Base-by-base conservation (phyloP, 2,329 filamentous ascomycete genomes). In the Alternaria sp. region DNA sequence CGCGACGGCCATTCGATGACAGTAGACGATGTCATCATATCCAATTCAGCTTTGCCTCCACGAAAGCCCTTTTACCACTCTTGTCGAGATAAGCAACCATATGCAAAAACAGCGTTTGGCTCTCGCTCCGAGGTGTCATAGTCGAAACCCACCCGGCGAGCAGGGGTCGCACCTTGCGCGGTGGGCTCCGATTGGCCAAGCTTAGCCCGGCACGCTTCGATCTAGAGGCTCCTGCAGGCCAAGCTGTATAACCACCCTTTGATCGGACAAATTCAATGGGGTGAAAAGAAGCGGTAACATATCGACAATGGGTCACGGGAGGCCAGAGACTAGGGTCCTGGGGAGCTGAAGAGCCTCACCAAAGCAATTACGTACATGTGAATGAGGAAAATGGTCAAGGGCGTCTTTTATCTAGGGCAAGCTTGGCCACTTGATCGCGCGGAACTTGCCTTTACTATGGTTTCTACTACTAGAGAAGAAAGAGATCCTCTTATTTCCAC, bases 181-280 rank as follows among this genome's bases (percentile, higher is more conserved):
- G 21, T 23, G 23, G 6, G 15, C 26, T 28, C 56, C 49, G 43
- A 62, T 62, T 62, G 60, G 60, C 15, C 32, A 8, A 30, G n/a
- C 25, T 26, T 15, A 40, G 32, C 25, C 17, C 43, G 52, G 32
- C 12, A 44, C 17, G 23, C 44, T 44, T 59, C 25, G 17, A 59
- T 62, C 21, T n/a, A 49, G 25, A 43, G 56, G 25, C 8, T 44
- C 19, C 44, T 59, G 60, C 60, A 59, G 54, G 60, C 60, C 60
- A 59, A 62, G 56, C 50, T 45, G 26, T 54, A 49, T 45, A 59
- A 40, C 40, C 28, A 32, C 49, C 36, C 36, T 59, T 23, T 50
- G 40, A 54, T 62, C 43, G 30, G 56, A n/a, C 50, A 57, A 52
- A 49, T 58, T 46, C 36, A 40, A 57, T 26, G 21, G 36, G 21